Evolutionary conservation across 139 green algal genomes (phyloP).

Genomic region (Closterium sp.): DNA sequence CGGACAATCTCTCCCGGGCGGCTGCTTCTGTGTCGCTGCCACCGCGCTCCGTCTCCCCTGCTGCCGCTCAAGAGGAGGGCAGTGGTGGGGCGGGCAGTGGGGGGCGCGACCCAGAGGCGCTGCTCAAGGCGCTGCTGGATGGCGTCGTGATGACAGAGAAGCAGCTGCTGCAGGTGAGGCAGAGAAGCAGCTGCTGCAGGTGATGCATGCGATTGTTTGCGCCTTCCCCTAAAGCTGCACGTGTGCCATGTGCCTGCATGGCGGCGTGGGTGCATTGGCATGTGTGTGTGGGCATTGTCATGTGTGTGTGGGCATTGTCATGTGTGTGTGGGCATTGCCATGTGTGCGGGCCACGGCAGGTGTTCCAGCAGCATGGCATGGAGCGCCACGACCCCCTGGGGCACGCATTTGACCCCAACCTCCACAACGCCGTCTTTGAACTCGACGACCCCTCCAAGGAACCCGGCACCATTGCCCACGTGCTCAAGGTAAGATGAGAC

Average conservation of each 20-base stretch:
- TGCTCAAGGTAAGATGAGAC: conserved; percentile 71
- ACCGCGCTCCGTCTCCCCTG: conserved; percentile 48
- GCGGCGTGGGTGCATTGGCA: no score
- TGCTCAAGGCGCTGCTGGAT: conserved; percentile 71
- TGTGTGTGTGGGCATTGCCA: no score
- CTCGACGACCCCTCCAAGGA: conserved; percentile 65
- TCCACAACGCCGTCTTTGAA: conserved; percentile 89
- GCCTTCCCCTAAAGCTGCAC: no score
- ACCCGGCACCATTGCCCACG: conserved; percentile 70
- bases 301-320: no score
- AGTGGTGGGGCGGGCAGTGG: no score
- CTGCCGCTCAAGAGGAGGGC: no score
- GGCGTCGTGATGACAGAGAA: conserved; percentile 84
- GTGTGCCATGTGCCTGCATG: no score
- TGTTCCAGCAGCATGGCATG: conserved; percentile 74
- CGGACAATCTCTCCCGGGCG: conserved; percentile 89
- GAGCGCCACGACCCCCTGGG: conserved; percentile 70
- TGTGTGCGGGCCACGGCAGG: conserved; percentile 46
- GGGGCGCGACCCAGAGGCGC: no score
- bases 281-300: no score
- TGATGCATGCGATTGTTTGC: no score
- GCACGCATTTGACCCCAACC: conserved; percentile 91
- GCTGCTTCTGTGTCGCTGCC: conserved; percentile 62
- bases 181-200: no score
- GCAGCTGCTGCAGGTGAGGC: conserved; percentile 76